Percentiles rank a stretch among this genome's conserved stretches.
phyloP scores from a whole-genome alignment of 345 rosid genomes.

The Geranium brycei region DNA sequence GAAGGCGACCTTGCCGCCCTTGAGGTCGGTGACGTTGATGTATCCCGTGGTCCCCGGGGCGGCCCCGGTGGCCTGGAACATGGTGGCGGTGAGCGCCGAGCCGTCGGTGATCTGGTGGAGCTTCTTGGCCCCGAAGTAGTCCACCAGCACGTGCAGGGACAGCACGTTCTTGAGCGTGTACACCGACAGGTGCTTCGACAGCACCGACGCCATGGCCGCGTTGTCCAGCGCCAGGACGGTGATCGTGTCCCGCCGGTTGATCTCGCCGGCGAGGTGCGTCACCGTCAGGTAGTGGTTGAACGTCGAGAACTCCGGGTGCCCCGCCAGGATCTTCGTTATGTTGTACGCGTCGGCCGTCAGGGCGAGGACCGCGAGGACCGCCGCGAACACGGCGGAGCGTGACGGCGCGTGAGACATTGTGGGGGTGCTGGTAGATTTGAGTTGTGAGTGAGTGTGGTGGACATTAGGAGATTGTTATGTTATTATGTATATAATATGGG shows the following conservation, averaged over 20 bases:
- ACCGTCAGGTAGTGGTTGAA: constrained; percentile 84
- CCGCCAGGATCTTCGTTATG: constrained; percentile 62
- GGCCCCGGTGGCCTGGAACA: constrained; percentile 87
- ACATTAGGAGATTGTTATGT: constrained; percentile 11
- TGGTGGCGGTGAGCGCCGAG: constrained; percentile 51
- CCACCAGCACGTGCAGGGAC: constrained; percentile 77
- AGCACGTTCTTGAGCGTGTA: constrained; percentile 67
- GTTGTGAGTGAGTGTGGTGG: background rate
- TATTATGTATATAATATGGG: background rate
- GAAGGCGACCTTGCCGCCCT: constrained; percentile 81
- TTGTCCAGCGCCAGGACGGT: constrained; percentile 83
- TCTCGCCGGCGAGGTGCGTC: constrained; percentile 77
- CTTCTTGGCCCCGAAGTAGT: constrained; percentile 85
- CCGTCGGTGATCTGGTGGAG: constrained; percentile 76
- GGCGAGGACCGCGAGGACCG: constrained; percentile 18
- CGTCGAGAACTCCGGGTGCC: constrained; percentile 68
- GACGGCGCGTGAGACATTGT: constrained; percentile 17
- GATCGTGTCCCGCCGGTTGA: constrained; percentile 74
- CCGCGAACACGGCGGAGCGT: constrained; percentile 8
- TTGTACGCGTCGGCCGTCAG: constrained; percentile 45
- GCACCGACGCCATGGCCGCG: constrained; percentile 58
- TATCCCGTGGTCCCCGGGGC: constrained; percentile 79
- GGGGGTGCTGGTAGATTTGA: background rate
- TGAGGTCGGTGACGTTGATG: constrained; percentile 63
- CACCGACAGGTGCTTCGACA: constrained; percentile 46